Base-by-base conservation (phyloP, 2,329 filamentous ascomycete species). In the Westerdykella aurantiaca region DNA sequence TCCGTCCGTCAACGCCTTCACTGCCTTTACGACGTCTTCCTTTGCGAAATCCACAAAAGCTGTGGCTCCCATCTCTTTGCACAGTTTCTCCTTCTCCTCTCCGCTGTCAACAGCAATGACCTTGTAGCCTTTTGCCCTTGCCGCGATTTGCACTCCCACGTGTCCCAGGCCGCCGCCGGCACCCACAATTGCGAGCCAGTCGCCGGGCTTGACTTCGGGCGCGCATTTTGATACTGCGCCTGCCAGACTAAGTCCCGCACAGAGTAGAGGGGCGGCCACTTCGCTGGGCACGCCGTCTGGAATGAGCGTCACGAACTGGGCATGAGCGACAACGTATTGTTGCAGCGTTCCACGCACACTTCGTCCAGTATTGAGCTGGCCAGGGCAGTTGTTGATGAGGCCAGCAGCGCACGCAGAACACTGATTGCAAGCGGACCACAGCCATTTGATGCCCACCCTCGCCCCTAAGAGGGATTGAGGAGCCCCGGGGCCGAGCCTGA, bases 221-320 rank as follows among this genome's bases (percentile, higher is more conserved):
- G 88, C 85, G 12, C 85, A 85, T 72, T 89, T 91, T 73, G 91
- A 93, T 44, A 91, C 86, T 2, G 86, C 76, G 0, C 88, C 88
- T 1, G 88, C 94, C 34, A 95, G 72, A 21, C 88, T 66, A 17
- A 67, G 37, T 12, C 64, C 63, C 16, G 64, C 64, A 35, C 64
- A 67, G 2, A 67, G 52, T 23, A 67, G 46, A 21, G 64, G 64
- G 5, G 64, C 64, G 1, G 63, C 63, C 9, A 67, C 55, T 43
- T 67, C 63, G 43, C 61, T 64, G 44, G 58, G 53, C 9, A 67
- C 53, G n/a, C 62, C 64, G 6, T 67, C 63, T 1, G 64, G 64
- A 14, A 67, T 65, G 13, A 51, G 33, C 0, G 57, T 57, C 5
- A 67, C 49, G 14, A 61, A 66, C 11, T 63, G 52, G 1, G 63